These are phyloP conservation scores for Coemansia sp. DNA, from an alignment of 192 early-diverging fungal species.

Conservation along the genomic window DNA sequence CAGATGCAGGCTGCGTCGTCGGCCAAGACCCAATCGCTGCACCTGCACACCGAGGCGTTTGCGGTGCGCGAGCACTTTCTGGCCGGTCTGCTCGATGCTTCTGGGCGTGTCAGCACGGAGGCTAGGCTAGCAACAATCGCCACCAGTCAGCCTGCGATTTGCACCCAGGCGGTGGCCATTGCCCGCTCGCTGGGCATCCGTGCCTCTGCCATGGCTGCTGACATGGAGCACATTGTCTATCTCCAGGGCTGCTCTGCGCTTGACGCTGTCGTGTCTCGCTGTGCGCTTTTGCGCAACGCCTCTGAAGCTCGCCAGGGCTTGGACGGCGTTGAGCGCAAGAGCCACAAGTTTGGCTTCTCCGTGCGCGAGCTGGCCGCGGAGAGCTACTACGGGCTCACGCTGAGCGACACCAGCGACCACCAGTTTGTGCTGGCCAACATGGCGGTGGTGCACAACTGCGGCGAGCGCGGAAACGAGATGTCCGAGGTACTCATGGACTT, in stretches of 20 bases:
- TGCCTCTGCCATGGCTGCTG: not conserved
- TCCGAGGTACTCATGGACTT: conserved; percentile 99
- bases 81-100: conserved; percentile 33
- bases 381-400: conserved; percentile 35
- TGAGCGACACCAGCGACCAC: conserved; percentile 33
- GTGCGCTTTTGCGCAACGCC: conserved; percentile 3
- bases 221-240: not conserved
- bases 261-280: conserved; percentile 10
- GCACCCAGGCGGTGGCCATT: conserved; percentile 3
- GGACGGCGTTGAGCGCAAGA: not conserved
- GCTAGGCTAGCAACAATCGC: not conserved
- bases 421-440: conserved; percentile 53
- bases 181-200: conserved; percentile 25
- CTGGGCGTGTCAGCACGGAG: conserved; percentile 1
- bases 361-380: conserved; percentile 4
- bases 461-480: conserved; percentile 99
- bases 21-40: not conserved
- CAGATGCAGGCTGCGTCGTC: not conserved
- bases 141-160: not conserved
- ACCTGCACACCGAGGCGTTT: conserved; percentile 8
- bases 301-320: not conserved
- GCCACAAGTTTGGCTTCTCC: not conserved
- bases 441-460: conserved; percentile 56
- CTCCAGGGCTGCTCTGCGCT: conserved; percentile 7
- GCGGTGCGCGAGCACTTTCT: conserved; percentile 35